Evolutionary conservation across 2,329 filamentous ascomycete species (phyloP).

Genomic region (Fusarium bactridioides): DNA sequence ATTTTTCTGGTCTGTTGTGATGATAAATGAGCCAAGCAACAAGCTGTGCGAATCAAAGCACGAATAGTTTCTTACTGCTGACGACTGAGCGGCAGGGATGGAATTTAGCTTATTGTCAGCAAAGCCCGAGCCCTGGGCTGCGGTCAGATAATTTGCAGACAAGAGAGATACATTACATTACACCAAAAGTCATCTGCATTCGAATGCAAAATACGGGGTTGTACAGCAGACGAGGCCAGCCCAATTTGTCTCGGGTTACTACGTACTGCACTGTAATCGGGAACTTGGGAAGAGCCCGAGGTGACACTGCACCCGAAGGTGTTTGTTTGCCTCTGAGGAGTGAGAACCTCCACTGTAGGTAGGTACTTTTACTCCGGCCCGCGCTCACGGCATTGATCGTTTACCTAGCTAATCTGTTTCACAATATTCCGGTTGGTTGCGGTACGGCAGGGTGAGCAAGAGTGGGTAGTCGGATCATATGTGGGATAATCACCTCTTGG

Average conservation of each 20-base stretch:
- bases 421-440: conserved; percentile 21
- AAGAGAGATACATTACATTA: no score
- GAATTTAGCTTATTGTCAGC: conserved; percentile 11
- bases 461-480: conserved; percentile 26
- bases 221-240: conserved; percentile 10
- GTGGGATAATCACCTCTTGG: conserved; percentile 23
- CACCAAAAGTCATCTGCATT: neutral
- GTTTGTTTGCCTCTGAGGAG: neutral
- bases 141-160: conserved; percentile 1
- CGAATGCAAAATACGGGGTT: conserved; percentile 9
- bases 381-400: conserved; percentile 16
- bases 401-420: conserved; percentile 12
- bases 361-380: conserved; percentile 1
- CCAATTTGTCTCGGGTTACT: neutral
- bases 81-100: neutral
- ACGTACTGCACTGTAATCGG: neutral
- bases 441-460: neutral
- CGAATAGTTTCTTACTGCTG: neutral
- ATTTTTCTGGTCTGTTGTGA: neutral
- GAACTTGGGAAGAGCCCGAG: neutral
- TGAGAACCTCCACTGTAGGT: no score
- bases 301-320: conserved; percentile 1
- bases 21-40: conserved; percentile 1
- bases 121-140: neutral
- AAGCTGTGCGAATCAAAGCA: neutral